These are phyloP conservation scores for Erodium chrysanthum DNA, from an alignment of 441 rosid genomes.

Conservation along the genomic window DNA sequence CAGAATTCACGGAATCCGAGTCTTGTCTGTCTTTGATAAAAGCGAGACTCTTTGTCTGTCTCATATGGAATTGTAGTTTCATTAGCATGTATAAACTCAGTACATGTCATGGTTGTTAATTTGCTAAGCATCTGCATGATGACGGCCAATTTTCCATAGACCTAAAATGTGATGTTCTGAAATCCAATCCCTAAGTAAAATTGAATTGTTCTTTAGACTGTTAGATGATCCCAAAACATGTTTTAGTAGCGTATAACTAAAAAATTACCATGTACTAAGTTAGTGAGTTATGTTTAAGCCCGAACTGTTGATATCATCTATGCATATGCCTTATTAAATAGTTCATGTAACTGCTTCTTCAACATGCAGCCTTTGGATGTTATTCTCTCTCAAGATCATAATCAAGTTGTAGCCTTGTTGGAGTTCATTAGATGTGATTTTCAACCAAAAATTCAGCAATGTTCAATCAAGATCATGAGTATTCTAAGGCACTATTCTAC, in stretches of 20 bases:
- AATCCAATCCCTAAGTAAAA: neutral
- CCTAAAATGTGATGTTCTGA: neutral
- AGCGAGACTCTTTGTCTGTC: neutral
- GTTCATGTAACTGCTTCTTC: slow-evolving; percentile 17
- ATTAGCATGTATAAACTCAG: neutral
- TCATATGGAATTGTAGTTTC: neutral
- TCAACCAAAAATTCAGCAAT: slow-evolving; percentile 67
- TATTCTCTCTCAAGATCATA: slow-evolving; percentile 89
- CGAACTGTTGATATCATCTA: neutral
- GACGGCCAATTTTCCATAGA: neutral
- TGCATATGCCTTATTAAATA: neutral
- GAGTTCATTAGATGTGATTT: slow-evolving; percentile 92
- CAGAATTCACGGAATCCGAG: neutral
- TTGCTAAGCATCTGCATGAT: neutral
- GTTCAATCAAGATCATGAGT: slow-evolving; percentile 82
- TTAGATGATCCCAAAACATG: neutral
- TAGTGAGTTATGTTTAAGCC: neutral
- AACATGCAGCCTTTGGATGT: slow-evolving; percentile 79
- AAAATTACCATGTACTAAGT: neutral
- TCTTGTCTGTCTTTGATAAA: neutral
- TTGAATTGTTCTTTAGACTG: neutral
- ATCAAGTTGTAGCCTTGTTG: slow-evolving; percentile 67
- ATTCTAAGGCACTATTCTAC: slow-evolving; percentile 48
- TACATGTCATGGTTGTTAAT: neutral
- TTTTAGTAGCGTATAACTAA: neutral